These are phyloP conservation scores for Phytophthora gonapodyides DNA, from an alignment of 352 stramenopile genomes.

Conservation along the genomic window DNA sequence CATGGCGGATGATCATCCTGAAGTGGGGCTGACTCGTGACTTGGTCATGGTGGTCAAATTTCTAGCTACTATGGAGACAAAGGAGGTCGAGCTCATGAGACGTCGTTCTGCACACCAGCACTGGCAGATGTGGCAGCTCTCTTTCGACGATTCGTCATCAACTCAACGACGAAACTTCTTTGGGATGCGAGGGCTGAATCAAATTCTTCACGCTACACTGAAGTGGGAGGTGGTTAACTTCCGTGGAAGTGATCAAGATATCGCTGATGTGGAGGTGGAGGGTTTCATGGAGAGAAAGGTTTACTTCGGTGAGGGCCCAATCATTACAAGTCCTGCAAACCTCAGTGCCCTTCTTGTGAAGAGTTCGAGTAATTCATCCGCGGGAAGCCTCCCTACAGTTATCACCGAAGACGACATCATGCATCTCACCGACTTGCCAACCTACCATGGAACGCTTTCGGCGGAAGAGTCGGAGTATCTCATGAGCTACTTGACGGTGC, in stretches of 20 bases:
- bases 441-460: slow-evolving; percentile 96
- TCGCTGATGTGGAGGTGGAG: slow-evolving; percentile 87
- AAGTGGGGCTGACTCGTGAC: slow-evolving; percentile 80
- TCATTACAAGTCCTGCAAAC: slow-evolving; percentile 81
- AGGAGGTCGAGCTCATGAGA: slow-evolving; percentile 89
- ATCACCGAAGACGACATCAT: slow-evolving; percentile 98
- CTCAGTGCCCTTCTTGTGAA: slow-evolving; percentile 61
- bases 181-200: slow-evolving; percentile 66
- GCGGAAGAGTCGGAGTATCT: slow-evolving; percentile 97
- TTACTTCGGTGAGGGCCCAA: slow-evolving; percentile 86
- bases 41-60: slow-evolving; percentile 90
- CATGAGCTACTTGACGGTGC: slow-evolving; percentile 98
- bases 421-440: slow-evolving; percentile 95
- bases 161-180: slow-evolving; percentile 83
- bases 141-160: slow-evolving; percentile 83
- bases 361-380: slow-evolving; percentile 46
- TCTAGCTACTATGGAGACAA: slow-evolving; percentile 89
- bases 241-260: slow-evolving; percentile 87
- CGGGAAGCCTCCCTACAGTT: slow-evolving; percentile 42
- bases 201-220: slow-evolving; percentile 62
- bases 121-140: slow-evolving; percentile 91
- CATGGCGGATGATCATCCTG: slow-evolving; percentile 81
- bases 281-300: slow-evolving; percentile 89
- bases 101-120: slow-evolving; percentile 70
- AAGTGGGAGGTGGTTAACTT: slow-evolving; percentile 92